These are phyloP conservation scores for Ophiostoma novo-ulmi DNA, from an alignment of 2,329 filamentous ascomycete species.

Conservation along the genomic window DNA sequence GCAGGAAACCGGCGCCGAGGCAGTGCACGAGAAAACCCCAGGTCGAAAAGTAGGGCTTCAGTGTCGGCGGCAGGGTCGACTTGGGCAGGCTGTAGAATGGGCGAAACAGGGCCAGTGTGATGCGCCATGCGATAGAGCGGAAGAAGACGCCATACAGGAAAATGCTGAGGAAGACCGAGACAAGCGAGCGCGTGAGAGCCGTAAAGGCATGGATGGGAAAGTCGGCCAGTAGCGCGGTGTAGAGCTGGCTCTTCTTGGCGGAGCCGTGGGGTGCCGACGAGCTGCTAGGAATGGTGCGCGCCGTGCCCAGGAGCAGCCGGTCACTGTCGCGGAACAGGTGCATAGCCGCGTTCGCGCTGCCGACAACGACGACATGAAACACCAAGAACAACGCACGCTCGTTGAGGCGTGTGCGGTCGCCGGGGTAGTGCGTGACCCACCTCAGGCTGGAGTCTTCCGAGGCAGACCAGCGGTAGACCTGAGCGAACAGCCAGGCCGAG, in stretches of 20 bases:
- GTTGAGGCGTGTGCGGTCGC: slow-evolving; percentile 72
- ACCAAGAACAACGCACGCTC: slow-evolving; percentile 80
- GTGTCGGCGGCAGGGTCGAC: slow-evolving; percentile 57
- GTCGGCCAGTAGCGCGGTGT: slow-evolving; percentile 33
- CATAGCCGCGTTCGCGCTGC: slow-evolving; percentile 59
- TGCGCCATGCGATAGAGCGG: slow-evolving; percentile 60
- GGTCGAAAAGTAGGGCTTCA: slow-evolving; percentile 48
- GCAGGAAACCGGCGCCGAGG: slow-evolving; percentile 57
- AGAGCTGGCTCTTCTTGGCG: slow-evolving; percentile 23
- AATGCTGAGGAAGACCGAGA: slow-evolving; percentile 43
- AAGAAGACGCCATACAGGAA: slow-evolving; percentile 60
- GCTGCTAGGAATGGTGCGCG: slow-evolving; percentile 27
- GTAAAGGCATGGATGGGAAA: slow-evolving; percentile 39
- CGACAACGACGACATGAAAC: slow-evolving; percentile 62
- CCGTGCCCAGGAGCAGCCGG: slow-evolving; percentile 49
- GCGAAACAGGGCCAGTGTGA: slow-evolving; percentile 64
- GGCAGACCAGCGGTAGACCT: slow-evolving; percentile 72
- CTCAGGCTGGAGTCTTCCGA: slow-evolving; percentile 57
- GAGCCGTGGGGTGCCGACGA: not conserved
- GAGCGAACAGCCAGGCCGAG: slow-evolving; percentile 73
- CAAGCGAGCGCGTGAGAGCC: slow-evolving; percentile 39
- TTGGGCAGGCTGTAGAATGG: slow-evolving; percentile 71
- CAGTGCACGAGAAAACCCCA: slow-evolving; percentile 53
- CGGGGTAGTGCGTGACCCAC: slow-evolving; percentile 66
- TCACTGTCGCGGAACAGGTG: slow-evolving; percentile 75